Evolutionary conservation across 2,329 filamentous ascomycete species (phyloP).

Genomic region (Acrocalymma vagum): DNA sequence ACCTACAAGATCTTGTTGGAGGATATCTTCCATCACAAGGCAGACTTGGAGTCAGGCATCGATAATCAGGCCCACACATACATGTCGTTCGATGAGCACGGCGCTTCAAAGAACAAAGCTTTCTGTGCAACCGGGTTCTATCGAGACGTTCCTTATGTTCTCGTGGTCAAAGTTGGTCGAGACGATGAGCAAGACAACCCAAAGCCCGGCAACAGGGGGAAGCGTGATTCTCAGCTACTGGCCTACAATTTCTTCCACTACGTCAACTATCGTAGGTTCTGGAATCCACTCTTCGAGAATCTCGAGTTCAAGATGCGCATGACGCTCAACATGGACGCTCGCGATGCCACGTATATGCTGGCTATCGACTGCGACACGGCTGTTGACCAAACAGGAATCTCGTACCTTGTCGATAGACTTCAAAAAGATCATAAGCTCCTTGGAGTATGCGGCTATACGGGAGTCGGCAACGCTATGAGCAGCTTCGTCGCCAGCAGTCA

Average conservation of each 20-base stretch:
- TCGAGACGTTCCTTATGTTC: constrained; percentile 1
- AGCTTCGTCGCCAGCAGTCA: constrained; percentile 4
- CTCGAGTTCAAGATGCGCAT: constrained; percentile 4
- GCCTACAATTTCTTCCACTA: constrained; percentile 4
- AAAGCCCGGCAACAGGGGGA: constrained; percentile 1
- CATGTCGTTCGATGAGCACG: not conserved
- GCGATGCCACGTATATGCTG: constrained; percentile 3
- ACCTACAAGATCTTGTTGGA: constrained; percentile 3
- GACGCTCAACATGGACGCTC: constrained; percentile 1
- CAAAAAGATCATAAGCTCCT: constrained; percentile 2
- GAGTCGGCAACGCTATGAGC: constrained; percentile 1
- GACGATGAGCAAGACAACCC: constrained; percentile 1
- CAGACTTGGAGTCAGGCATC: not conserved
- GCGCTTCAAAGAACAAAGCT: not conserved
- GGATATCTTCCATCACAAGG: constrained; percentile 1
- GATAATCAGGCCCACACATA: not conserved
- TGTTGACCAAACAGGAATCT: constrained; percentile 1
- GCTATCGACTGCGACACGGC: constrained; percentile 1
- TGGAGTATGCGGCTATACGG: constrained; percentile 3
- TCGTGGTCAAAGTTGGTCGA: constrained; percentile 1
- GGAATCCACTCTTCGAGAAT: constrained; percentile 3
- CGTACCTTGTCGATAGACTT: constrained; percentile 1
- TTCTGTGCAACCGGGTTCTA: constrained; percentile 1
- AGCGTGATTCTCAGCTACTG: constrained; percentile 3
- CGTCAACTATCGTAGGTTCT: constrained; percentile 2